A percentile compares a stretch with the other conserved stretches of the same genome.
Conservation (phyloP, 345 rosid genomes). For the Lepidium didymum region DNA sequence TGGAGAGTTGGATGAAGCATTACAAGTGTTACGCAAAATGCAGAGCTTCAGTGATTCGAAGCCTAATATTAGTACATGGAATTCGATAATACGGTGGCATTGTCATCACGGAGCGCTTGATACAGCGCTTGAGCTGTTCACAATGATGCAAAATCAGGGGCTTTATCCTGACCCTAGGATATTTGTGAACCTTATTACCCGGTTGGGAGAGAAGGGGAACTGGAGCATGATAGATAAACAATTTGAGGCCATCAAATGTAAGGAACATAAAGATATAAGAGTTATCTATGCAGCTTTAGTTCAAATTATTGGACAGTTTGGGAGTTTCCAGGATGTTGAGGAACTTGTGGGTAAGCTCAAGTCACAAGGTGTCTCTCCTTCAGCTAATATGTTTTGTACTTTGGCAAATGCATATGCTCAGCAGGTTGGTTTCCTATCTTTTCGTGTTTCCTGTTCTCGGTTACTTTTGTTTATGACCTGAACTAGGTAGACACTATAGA, state of each 20-base stretch:
- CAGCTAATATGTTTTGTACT: slow-evolving; percentile 45
- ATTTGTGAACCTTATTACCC: slow-evolving; percentile 41
- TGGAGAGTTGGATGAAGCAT: slow-evolving; percentile 51
- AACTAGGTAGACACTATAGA: neutral
- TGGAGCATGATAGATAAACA: slow-evolving; percentile 44
- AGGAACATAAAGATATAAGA: slow-evolving; percentile 36
- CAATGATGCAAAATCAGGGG: slow-evolving; percentile 56
- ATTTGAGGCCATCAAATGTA: slow-evolving; percentile 36
- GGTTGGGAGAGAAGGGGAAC: slow-evolving; percentile 59
- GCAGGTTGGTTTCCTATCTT: slow-evolving; percentile 35
- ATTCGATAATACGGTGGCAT: slow-evolving; percentile 56
- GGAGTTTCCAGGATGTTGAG: slow-evolving; percentile 45
- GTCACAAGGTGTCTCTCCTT: slow-evolving; percentile 42
- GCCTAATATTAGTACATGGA: slow-evolving; percentile 60
- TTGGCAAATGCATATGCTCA: slow-evolving; percentile 78
- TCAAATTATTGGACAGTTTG: slow-evolving; percentile 57
- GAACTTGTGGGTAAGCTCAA: slow-evolving; percentile 50
- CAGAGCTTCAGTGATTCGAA: slow-evolving; percentile 30
- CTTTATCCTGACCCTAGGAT: slow-evolving; percentile 58
- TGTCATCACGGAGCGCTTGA: slow-evolving; percentile 43
- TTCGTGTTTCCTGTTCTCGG: neutral
- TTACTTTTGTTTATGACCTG: neutral
- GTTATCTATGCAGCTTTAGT: slow-evolving; percentile 48
- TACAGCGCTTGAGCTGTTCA: slow-evolving; percentile 44
- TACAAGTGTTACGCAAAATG: slow-evolving; percentile 44